Evolutionary conservation across 306 rosid species (phyloP).

Genomic region (Prinsepia uniflora): DNA sequence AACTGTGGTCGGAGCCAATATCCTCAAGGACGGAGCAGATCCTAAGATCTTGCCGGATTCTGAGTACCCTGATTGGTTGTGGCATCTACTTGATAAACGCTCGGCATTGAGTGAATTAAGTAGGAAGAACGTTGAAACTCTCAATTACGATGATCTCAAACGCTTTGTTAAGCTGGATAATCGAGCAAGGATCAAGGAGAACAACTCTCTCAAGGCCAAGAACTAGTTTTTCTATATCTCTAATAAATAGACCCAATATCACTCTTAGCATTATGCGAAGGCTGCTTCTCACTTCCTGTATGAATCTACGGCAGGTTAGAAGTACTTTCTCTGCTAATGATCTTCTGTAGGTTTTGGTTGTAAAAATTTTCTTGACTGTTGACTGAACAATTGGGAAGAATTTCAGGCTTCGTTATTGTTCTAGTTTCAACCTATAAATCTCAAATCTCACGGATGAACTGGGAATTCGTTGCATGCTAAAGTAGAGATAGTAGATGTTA

Average conservation of each 20-base stretch:
- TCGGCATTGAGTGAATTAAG: slow-evolving; percentile 68
- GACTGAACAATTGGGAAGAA: background rate
- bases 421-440: too few species aligned
- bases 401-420: too few species aligned
- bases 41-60: slow-evolving; percentile 74
- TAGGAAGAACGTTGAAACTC: slow-evolving; percentile 55
- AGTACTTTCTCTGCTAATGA: background rate
- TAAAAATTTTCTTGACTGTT: background rate
- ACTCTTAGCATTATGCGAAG: background rate
- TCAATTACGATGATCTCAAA: slow-evolving; percentile 60
- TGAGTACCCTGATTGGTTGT: slow-evolving; percentile 82
- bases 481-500: background rate
- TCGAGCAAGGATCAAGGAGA: slow-evolving; percentile 79
- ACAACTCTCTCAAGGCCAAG: slow-evolving; percentile 67
- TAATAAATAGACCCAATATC: background rate
- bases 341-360: background rate
- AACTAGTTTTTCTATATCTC: slow-evolving; percentile 32
- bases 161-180: slow-evolving; percentile 77
- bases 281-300: background rate
- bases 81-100: slow-evolving; percentile 73
- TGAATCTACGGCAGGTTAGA: background rate
- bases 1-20: slow-evolving; percentile 84
- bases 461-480: background rate
- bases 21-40: slow-evolving; percentile 75
- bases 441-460: too few species aligned